These are phyloP conservation scores for Tardiomyces depauwii DNA, from an alignment of 1,139 yeast species.

Conservation along the genomic window DNA sequence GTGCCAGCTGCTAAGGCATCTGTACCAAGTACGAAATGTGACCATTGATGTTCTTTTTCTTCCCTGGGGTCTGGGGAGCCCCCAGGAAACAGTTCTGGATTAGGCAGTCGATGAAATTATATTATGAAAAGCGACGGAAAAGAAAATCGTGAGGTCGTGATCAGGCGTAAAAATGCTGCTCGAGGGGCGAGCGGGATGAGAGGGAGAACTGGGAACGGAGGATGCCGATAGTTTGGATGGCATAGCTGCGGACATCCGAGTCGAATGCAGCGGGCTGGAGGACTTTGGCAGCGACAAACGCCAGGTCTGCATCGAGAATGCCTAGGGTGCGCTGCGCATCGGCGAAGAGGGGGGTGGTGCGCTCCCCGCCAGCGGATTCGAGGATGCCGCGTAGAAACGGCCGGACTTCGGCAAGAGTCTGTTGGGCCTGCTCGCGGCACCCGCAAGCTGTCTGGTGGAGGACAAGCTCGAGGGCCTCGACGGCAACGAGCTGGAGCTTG, in stretches of 20 bases:
- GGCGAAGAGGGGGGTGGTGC: not conserved
- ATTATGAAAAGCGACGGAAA: too few relatives aligned
- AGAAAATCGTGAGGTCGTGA: not conserved
- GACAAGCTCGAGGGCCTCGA: conserved; percentile 12
- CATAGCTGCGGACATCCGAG: conserved; percentile 15
- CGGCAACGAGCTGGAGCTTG: conserved; percentile 15
- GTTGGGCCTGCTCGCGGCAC: conserved; percentile 5
- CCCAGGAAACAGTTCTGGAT: not conserved
- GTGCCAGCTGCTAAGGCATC: too few relatives aligned
- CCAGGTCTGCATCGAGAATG: conserved; percentile 10
- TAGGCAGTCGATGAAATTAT: too few relatives aligned
- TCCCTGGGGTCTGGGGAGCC: not conserved
- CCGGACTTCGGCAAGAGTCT: conserved; percentile 6
- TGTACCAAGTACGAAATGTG: too few relatives aligned
- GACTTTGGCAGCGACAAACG: conserved; percentile 7
- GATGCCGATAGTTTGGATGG: conserved; percentile 17
- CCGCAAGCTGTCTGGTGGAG: conserved; percentile 5
- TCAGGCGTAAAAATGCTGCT: conserved; percentile 1
- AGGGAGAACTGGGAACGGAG: conserved; percentile 14
- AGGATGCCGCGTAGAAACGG: conserved; percentile 6
- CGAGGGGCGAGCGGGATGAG: conserved; percentile 15
- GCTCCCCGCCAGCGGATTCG: conserved; percentile 1
- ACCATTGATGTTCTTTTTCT: too few relatives aligned
- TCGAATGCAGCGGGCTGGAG: conserved; percentile 11
- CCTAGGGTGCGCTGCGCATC: conserved; percentile 4